Evolutionary conservation across 768 basidiomycete species (phyloP).

Genomic region (Gloeostereum incarnatum): DNA sequence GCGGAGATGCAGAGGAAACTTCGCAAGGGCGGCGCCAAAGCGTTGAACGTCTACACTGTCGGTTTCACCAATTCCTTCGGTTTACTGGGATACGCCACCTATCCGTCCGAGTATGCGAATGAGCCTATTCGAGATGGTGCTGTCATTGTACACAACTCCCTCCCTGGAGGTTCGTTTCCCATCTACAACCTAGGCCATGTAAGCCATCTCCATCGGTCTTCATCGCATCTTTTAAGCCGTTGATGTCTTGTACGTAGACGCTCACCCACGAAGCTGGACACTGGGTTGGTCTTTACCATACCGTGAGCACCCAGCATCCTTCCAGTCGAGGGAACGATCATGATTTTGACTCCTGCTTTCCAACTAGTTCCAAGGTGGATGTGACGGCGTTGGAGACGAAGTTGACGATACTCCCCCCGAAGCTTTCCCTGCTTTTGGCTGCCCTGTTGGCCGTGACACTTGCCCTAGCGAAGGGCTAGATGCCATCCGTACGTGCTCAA

Average conservation of each 20-base stretch:
- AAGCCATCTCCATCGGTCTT: too few species aligned
- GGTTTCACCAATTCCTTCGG: too few species aligned
- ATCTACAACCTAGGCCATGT: conserved; percentile 20
- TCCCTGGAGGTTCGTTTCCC: conserved; percentile 21
- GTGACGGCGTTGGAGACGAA: conserved; percentile 22
- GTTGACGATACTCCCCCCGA: conserved; percentile 31
- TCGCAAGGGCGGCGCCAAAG: conserved; percentile 22
- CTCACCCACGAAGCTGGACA: conserved; percentile 36
- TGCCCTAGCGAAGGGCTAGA: conserved; percentile 15
- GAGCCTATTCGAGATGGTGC: conserved; percentile 29
- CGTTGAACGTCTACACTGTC: conserved; percentile 33
- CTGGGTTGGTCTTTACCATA: conserved; percentile 39
- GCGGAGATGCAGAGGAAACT: conserved; percentile 27
- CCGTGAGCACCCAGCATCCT: conserved; percentile 23
- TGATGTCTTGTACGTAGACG: conserved; percentile 15
- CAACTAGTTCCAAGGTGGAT: conserved; percentile 32
- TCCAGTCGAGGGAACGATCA: too few species aligned
- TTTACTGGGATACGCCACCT: conserved; percentile 34
- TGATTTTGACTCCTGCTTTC: too few species aligned
- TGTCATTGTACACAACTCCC: conserved; percentile 17
- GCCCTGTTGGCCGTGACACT: conserved; percentile 15
- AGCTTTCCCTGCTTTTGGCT: conserved; percentile 21
- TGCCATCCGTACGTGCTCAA: conserved; percentile 17
- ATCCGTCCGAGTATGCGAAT: conserved; percentile 22
- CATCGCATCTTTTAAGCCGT: too few species aligned